A percentile compares a stretch with the other conserved stretches of the same genome.
Conservation (phyloP, 805 yeast genomes). For the Maudiozyma saulgeensis region DNA sequence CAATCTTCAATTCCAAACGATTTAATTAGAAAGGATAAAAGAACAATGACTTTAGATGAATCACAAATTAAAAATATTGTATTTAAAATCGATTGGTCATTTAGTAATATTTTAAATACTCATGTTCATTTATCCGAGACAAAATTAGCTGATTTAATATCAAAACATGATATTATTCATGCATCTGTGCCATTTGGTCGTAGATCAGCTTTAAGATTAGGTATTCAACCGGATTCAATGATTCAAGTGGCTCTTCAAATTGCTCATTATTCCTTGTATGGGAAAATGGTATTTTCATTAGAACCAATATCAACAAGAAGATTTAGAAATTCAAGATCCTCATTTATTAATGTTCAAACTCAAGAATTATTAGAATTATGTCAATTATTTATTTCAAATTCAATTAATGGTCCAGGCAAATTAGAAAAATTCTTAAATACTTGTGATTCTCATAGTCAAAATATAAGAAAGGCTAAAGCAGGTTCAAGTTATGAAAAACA, state of each 20-base stretch:
- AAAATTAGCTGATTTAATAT: constrained; percentile 72
- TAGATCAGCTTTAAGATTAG: constrained; percentile 66
- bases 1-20: constrained; percentile 9
- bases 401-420: constrained; percentile 39
- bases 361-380: constrained; percentile 42
- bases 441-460: constrained; percentile 41
- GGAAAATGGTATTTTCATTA: constrained; percentile 78
- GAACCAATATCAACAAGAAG: constrained; percentile 80
- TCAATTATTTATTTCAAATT: constrained; percentile 54
- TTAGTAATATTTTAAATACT: constrained; percentile 31
- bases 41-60: not conserved
- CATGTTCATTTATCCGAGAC: constrained; percentile 78
- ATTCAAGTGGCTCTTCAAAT: constrained; percentile 86
- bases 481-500: constrained; percentile 72
- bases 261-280: constrained; percentile 83
- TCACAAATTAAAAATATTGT: constrained; percentile 8
- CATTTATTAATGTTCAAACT: constrained; percentile 56
- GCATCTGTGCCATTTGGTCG: constrained; percentile 70
- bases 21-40: constrained; percentile 3
- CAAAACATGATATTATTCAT: constrained; percentile 70
- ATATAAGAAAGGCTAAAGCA: constrained; percentile 41
- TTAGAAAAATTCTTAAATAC: constrained; percentile 37
- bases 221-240: constrained; percentile 80
- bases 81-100: constrained; percentile 30
- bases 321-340: constrained; percentile 61